A percentile compares a stretch with the other conserved stretches of the same genome.
Conservation (phyloP, 2,329 filamentous ascomycete genomes). For the Trichoderma harzianum region DNA sequence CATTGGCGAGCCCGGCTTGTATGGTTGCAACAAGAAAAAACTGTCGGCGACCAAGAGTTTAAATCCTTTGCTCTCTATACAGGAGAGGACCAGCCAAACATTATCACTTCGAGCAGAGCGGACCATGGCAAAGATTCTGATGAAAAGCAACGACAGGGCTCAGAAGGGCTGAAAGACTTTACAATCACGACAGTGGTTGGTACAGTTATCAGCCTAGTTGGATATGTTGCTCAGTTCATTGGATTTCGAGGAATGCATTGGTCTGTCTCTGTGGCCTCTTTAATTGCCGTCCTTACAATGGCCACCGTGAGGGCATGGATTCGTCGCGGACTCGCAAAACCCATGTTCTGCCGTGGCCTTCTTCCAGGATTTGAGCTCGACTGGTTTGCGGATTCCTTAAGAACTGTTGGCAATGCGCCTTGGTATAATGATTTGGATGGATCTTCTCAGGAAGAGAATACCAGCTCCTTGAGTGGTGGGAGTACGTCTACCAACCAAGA, state of each 20-base stretch:
- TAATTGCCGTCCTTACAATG: background rate
- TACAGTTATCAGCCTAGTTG: constrained; percentile 21
- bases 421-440: background rate
- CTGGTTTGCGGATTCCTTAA: background rate
- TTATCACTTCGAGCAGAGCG: background rate
- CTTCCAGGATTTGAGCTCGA: background rate
- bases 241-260: constrained; percentile 19
- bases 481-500: background rate
- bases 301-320: background rate
- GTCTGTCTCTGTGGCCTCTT: background rate
- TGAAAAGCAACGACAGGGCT: background rate
- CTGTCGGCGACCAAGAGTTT: constrained; percentile 1
- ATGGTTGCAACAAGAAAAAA: constrained; percentile 29
- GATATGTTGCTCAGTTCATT: constrained; percentile 30
- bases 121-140: background rate
- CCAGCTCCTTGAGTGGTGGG: background rate
- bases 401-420: background rate
- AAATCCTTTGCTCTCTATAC: background rate
- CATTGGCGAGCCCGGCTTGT: constrained; percentile 19
- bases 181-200: background rate
- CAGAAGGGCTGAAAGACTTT: background rate
- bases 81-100: background rate
- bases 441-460: background rate
- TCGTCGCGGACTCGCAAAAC: background rate
- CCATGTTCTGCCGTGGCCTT: background rate